Evolutionary conservation across 1,139 yeast species (phyloP), one percentile per base, ranked within the genome.

Genomic region (Tardiomyces depauwii): DNA sequence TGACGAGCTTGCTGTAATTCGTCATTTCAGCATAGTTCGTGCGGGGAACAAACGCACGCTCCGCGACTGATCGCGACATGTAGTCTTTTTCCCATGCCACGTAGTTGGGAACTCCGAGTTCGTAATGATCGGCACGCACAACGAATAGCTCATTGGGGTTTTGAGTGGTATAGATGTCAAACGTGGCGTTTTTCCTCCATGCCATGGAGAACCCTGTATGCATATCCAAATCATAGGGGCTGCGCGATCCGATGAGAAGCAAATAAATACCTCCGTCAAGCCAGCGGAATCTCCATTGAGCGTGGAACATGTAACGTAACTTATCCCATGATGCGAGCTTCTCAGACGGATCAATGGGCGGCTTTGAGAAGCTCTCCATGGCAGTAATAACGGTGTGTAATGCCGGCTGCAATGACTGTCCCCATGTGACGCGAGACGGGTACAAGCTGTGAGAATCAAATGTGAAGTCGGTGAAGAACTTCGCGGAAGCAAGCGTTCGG

Each of bases 261-360:
- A 70, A 52, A 48, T 64, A 63, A 19, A 70, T 74, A 13, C 80
- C 77, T 1, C 73, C 68, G 40, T 77, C 67, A 19, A 65, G 62
- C 76, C 82, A 76, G 10, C 63, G 59, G 44, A 79, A 63, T 6
- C 59, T 59, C 40, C 77, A 54, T 18, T 76, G 66, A 0, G 82
- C 82, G 60, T 81, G 88, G 51, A 80, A 65, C 18, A 76, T 68
- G 18, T 77, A 68, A 42, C 88, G 62, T n/a, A 80, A 65, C 56
- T 80, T 81, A 59, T 81, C 88, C 98, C 75, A 86, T 66, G 63
- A 82, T 0, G 97, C 97, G 25, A 88, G 66, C 42, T 77, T 77
- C 1, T 86, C 85, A 49, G 95, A 84, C 19, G 88, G 89, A 61
- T 91, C 97, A 14, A 84, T 70, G 12, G 79, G 81, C 0, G 88